These are phyloP conservation scores for Emmonsiellopsis sp. DNA, from an alignment of 2,329 filamentous ascomycete species.

Conservation along the genomic window DNA sequence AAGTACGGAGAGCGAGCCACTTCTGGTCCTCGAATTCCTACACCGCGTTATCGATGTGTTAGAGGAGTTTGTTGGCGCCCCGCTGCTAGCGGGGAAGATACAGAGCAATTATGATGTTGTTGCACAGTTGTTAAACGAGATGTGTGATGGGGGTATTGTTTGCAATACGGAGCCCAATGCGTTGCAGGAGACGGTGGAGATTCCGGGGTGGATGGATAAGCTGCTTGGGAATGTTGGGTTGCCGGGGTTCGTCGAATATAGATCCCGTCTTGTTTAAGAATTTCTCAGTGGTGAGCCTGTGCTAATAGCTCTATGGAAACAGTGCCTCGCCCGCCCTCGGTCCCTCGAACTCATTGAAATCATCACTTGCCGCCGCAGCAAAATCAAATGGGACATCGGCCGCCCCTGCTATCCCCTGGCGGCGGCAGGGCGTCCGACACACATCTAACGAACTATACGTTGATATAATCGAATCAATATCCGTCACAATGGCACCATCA, in stretches of 20 bases:
- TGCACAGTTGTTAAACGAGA: slow-evolving; percentile 84
- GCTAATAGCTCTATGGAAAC: slow-evolving; percentile 7
- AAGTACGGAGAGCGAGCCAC: slow-evolving; percentile 78
- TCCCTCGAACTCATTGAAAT: slow-evolving; percentile 30
- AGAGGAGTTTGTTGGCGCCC: slow-evolving; percentile 87
- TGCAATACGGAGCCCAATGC: slow-evolving; percentile 90
- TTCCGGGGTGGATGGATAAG: slow-evolving; percentile 82
- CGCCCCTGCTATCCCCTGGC: slow-evolving; percentile 66
- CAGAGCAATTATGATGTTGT: slow-evolving; percentile 88
- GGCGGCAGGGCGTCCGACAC: slow-evolving; percentile 82
- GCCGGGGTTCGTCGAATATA: slow-evolving; percentile 48
- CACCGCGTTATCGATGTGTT: slow-evolving; percentile 87
- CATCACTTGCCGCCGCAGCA: slow-evolving; percentile 24
- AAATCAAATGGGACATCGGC: slow-evolving; percentile 24
- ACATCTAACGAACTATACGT: slow-evolving; percentile 97
- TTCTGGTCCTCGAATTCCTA: slow-evolving; percentile 86
- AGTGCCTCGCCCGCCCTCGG: slow-evolving; percentile 34
- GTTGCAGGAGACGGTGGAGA: slow-evolving; percentile 80
- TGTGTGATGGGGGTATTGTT: slow-evolving; percentile 89
- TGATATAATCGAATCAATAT: slow-evolving; percentile 83
- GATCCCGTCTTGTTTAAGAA: not conserved
- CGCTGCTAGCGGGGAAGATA: slow-evolving; percentile 75
- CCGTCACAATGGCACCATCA: slow-evolving; percentile 81
- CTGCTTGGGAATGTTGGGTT: slow-evolving; percentile 78
- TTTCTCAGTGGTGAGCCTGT: not conserved